phyloP scores from a whole-genome alignment of 2,329 filamentous ascomycete genomes.

The Aspergillus quadrilineatus region DNA sequence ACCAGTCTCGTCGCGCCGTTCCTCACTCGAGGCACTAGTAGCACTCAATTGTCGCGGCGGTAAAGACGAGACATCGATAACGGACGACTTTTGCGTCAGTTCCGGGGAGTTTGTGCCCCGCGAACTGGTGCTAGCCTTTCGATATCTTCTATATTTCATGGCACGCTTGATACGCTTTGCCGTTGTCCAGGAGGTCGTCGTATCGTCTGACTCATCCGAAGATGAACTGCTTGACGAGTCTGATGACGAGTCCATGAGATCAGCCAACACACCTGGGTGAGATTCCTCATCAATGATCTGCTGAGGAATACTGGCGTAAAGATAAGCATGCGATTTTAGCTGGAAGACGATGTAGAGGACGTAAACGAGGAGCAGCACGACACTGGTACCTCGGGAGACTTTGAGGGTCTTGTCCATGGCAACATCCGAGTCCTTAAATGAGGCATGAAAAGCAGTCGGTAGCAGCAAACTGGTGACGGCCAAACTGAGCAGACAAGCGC shows the following conservation, averaged over 20 bases:
- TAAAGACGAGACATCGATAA: conserved; percentile 16
- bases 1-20: conserved; percentile 21
- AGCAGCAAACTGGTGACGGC: conserved; percentile 86
- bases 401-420: conserved; percentile 74
- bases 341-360: conserved; percentile 83
- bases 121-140: conserved; percentile 75
- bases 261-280: conserved; percentile 77
- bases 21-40: conserved; percentile 24
- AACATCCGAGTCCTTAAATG: conserved; percentile 62
- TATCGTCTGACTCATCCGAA: conserved; percentile 66
- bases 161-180: conserved; percentile 74
- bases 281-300: conserved; percentile 90
- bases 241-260: conserved; percentile 66
- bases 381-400: conserved; percentile 85
- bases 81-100: conserved; percentile 25
- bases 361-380: conserved; percentile 80
- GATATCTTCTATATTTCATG: conserved; percentile 67
- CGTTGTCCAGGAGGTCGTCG: conserved; percentile 68
- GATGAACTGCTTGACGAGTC: conserved; percentile 52
- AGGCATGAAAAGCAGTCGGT: conserved; percentile 89
- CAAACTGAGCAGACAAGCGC: conserved; percentile 83
- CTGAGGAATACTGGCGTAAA: conserved; percentile 90
- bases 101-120: conserved; percentile 44
- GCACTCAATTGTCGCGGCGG: conserved; percentile 21
- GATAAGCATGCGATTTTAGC: conserved; percentile 85